Base-by-base conservation (phyloP, 2,329 filamentous ascomycete genomes). In the Colletotrichum eleusines region DNA sequence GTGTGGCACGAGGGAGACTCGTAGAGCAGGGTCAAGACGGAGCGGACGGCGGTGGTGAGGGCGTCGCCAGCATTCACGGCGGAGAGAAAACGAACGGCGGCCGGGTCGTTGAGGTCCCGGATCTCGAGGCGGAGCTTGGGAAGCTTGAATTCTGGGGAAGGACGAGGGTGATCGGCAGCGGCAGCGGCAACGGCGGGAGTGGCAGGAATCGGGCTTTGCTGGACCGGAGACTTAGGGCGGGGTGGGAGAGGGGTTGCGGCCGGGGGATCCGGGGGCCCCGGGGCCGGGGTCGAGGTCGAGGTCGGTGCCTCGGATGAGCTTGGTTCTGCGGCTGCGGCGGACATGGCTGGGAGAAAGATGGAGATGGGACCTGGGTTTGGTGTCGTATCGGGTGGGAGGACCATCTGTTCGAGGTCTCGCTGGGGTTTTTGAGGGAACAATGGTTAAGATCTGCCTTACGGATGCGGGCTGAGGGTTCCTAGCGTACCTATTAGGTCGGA, bases 1-100 rank as follows among this genome's bases (percentile, higher is more conserved):
- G 79, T 78, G 33, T 78, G 76, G 71, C 81, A 79, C 5, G 76
- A 74, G 58, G 84, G 82, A n/a, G 81, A 80, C 54, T 77, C 75
- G 80, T 98, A 98, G 38, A 98, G 89, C 33, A 90, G 87, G 38
- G 84, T 83, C 59, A 96, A 87, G 20, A 98, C 94, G 73, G 88
- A 87, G 60, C 86, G 80, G 40, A 95, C 87, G 68, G 92, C 90
- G 16, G 83, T 80, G 63, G 88, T 81, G 53, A 97, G 83, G 62
- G 91, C 87, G 23, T 84, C 81, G 46, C 89, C 82, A 64, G 91
- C 86, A 77, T 93, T 87, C 73, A 94, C 82, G 48, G 90, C 83
- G 62, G 82, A 80, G 69, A 97, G 88, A 80, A 97, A 97, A 72
- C 89, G 82, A 40, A 83, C 78, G 6, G 91, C 82, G 66, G 92